These are phyloP conservation scores for Pholiota conissans DNA, from an alignment of 768 basidiomycete species.

Conservation along the genomic window DNA sequence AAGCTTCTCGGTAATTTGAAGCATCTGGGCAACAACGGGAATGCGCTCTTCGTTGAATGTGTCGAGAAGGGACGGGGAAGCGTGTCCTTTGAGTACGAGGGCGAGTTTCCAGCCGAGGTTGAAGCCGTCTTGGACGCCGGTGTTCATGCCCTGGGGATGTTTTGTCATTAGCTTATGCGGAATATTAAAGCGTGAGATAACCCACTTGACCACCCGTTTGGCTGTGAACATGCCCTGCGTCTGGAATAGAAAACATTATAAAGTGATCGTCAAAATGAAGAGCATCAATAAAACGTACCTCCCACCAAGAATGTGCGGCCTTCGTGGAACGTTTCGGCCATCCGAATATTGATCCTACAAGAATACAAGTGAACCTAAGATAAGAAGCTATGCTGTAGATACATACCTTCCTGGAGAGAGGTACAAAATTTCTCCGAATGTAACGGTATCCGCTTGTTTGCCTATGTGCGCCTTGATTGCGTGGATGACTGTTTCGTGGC, in stretches of 20 bases:
- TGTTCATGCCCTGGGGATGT: slow-evolving; percentile 11
- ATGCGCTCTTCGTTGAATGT: slow-evolving; percentile 33
- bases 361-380: too few relatives aligned
- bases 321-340: slow-evolving; percentile 15
- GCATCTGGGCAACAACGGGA: slow-evolving; percentile 38
- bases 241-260: slow-evolving; percentile 7
- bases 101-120: slow-evolving; percentile 39
- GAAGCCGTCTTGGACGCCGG: slow-evolving; percentile 26
- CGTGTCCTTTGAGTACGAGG: slow-evolving; percentile 28
- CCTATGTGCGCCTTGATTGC: slow-evolving; percentile 23
- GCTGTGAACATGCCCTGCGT: slow-evolving; percentile 34
- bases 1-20: slow-evolving; percentile 26
- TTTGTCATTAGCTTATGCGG: neutral
- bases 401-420: slow-evolving; percentile 28
- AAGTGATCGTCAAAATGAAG: neutral
- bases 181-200: neutral
- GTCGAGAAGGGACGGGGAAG: slow-evolving; percentile 27
- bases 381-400: too few relatives aligned
- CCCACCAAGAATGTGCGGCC: slow-evolving; percentile 20
- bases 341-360: slow-evolving; percentile 15
- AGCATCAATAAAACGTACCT: slow-evolving; percentile 11
- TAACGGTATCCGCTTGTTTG: slow-evolving; percentile 20
- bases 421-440: slow-evolving; percentile 27
- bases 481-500: slow-evolving; percentile 14
- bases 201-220: slow-evolving; percentile 30